Base-by-base conservation (phyloP, 1,139 yeast genomes). In the Yamadazyma conglobata region DNA sequence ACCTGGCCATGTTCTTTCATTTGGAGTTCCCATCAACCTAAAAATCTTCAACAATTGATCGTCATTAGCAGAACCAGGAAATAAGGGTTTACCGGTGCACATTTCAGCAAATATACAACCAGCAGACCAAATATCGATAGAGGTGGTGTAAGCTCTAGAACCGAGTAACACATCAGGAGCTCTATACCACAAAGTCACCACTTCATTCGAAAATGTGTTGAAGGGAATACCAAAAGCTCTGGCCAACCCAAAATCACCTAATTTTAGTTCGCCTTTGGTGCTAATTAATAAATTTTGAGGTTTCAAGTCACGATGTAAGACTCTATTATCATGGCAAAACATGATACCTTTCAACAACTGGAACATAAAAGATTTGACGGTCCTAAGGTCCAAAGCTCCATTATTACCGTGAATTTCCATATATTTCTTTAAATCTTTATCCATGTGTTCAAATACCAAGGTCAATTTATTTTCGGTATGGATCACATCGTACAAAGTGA, bases 181-280 rank as follows among this genome's bases (percentile, higher is more conserved):
- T 41, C 99, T 74, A 60, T 91, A 91, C 99, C 99, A 91, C 42
- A 91, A 65, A 1, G 99, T 91, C 22, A 91, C 99, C 23, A 91
- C 99, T 56, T 91, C 98, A 56, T 91, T 88, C 17, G 96, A 86
- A 52, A 89, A 91, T 0, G 98, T 91, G 58, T 91, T 89, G 41
- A 91, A 96, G 1, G 99, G 98, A 35, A 91, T 89, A 10, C 99
- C 99, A 61, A 87, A 91, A 1, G 99, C 98, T 44, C 98, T 71
- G 0, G 98, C 98, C 32, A 91, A 72, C 22, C 98, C 98, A 57
- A 91, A 91, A 64, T 91, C 98, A n/a, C 95, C 98, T 38, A 91
- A 67, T 56, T 91, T 91, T 48, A 91, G 69, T 52, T 86, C 94
- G 6, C 97, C 97, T 52, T 87, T 87, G 48, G 71, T 70, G 56